These are phyloP conservation scores for Sphaerobolus stellatus DNA, from an alignment of 1,284 basidiomycete species.

Conservation along the genomic window DNA sequence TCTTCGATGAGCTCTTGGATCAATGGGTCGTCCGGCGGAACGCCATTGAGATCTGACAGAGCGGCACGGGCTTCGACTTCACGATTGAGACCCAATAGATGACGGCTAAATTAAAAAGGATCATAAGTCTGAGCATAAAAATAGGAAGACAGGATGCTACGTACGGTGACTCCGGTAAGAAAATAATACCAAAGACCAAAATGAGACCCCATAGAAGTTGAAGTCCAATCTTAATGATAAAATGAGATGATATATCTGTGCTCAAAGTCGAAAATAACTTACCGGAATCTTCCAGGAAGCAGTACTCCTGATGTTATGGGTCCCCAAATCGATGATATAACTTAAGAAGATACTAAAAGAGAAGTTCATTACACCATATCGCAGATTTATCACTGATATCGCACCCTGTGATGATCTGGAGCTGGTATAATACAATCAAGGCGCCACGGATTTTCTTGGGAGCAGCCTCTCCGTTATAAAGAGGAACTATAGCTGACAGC, in stretches of 20 bases:
- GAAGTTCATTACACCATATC: neutral
- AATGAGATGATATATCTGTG: neutral
- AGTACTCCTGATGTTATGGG: constrained; percentile 55
- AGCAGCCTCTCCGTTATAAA: constrained; percentile 80
- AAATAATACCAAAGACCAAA: constrained; percentile 66
- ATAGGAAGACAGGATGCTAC: constrained; percentile 25
- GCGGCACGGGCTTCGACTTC: constrained; percentile 57
- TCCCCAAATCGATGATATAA: constrained; percentile 71
- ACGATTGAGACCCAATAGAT: constrained; percentile 56
- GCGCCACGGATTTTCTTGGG: constrained; percentile 75
- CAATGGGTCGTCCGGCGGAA: constrained; percentile 58
- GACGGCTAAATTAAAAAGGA: constrained; percentile 43
- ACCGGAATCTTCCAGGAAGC: constrained; percentile 74
- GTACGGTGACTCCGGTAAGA: constrained; percentile 79
- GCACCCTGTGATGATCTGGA: constrained; percentile 71
- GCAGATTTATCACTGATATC: constrained; percentile 15
- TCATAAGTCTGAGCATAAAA: neutral
- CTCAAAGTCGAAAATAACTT: neutral
- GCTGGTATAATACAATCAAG: constrained; percentile 72
- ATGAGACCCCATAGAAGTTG: constrained; percentile 69
- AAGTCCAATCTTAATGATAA: constrained; percentile 38
- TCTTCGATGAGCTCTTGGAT: constrained; percentile 69
- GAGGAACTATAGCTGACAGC: constrained; percentile 73
- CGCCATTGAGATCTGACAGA: constrained; percentile 64
- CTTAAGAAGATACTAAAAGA: constrained; percentile 61